Conservation (phyloP, 1,284 basidiomycete genomes). For the Rhodotorula sp. region DNA sequence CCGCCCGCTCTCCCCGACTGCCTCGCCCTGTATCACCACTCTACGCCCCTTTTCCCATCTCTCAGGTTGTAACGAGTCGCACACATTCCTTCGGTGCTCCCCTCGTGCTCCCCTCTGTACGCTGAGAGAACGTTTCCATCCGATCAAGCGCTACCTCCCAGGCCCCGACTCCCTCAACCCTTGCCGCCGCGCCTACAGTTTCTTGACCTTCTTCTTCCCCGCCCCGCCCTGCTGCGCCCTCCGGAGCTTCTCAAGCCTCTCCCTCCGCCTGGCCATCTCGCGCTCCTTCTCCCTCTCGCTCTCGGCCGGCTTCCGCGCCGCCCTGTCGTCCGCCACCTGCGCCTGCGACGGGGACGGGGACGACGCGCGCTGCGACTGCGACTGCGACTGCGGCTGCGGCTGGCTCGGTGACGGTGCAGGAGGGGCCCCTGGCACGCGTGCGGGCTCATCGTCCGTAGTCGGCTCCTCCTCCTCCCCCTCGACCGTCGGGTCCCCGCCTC, state of each 20-base stretch:
- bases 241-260: neutral
- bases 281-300: neutral
- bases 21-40: neutral
- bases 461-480: neutral
- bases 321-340: neutral
- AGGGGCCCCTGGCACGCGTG: neutral
- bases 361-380: neutral
- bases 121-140: too few species aligned
- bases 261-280: neutral
- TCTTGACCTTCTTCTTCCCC: constrained; percentile 8
- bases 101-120: too few species aligned
- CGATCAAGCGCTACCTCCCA: too few species aligned
- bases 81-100: too few species aligned
- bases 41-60: neutral
- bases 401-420: neutral
- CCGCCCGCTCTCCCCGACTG: neutral
- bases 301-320: neutral
- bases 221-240: neutral
- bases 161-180: too few species aligned
- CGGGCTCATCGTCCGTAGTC: neutral
- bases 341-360: neutral
- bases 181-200: too few species aligned
- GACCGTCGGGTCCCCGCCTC: neutral
- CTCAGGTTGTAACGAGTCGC: neutral
- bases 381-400: neutral